Evolutionary conservation across 2,329 filamentous ascomycete species (phyloP), one percentile per base, ranked within the genome.

Genomic region (Pyricularia grisea): DNA sequence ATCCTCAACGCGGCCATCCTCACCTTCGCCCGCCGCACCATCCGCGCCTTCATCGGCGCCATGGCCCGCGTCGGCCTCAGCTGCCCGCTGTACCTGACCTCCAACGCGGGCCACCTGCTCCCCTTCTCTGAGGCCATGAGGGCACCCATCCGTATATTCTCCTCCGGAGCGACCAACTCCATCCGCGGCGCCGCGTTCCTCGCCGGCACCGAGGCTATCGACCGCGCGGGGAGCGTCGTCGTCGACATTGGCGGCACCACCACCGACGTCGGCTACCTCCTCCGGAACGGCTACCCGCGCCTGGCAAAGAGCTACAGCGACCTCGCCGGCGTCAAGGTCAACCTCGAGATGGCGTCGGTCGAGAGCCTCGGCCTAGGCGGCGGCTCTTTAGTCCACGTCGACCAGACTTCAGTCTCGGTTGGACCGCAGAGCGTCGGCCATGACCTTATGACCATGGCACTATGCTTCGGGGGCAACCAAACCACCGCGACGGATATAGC

Each of bases 231-330:
- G 7, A 77, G 82, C 72, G 85, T 90, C 79, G 88, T 90, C 0
- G 84, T 90, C 1, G 88, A 91, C 73, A 85, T 91, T 68, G 88
- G 88, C 0, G 88, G 88, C 2, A 91, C 88, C 0, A 90, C 88
- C 0, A 85, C 87, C 0, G 88, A 90, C 72, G 85, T 89, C 12
- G 87, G 88, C 0, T 76, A 89, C 0, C 75, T 91, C 3, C 80
- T 88, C 7, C 80, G 84, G 0, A 89, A 85, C 66, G 88, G 88
- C 0, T 88, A 90, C 67, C 89, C 88, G 0, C 81, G 87, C 36
- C 86, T 89, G 74, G 84, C 86, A 67, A 85, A 87, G 5, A 86
- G 87, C 0, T 90, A 87, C 71, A 88, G 85, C 42, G 83, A 88
- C 36, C 78, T 90, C 2, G 85, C 85, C 0, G 88, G 88, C 0